These are phyloP conservation scores for Pythium aphanidermatum DNA, from an alignment of 352 stramenopile genomes.

Conservation along the genomic window DNA sequence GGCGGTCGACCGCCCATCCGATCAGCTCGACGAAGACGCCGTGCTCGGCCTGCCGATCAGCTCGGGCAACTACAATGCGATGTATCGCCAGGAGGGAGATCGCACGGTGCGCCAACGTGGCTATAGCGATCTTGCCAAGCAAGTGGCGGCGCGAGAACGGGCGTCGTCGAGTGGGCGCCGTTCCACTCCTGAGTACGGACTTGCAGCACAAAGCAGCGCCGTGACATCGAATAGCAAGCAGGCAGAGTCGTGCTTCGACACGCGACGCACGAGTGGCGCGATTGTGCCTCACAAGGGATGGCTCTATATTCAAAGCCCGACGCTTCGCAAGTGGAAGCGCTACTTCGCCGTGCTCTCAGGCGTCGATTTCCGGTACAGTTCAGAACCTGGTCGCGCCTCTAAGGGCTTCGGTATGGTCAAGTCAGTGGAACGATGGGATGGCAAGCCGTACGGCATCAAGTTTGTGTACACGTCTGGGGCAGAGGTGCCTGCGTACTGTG, in stretches of 20 bases:
- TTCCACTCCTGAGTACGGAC: conserved; percentile 10
- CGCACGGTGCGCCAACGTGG: conserved; percentile 25
- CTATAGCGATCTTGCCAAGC: conserved; percentile 49
- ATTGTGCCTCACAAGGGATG: conserved; percentile 59
- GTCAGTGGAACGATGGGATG: conserved; percentile 34
- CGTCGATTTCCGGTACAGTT: conserved; percentile 70
- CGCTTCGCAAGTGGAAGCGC: conserved; percentile 62
- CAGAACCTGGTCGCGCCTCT: conserved; percentile 46
- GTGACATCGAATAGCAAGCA: conserved; percentile 10
- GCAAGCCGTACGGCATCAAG: conserved; percentile 38
- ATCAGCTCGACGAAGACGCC: conserved; percentile 21
- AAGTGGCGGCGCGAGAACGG: conserved; percentile 20
- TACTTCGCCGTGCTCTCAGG: conserved; percentile 68
- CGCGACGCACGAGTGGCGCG: conserved; percentile 38
- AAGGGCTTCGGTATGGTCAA: conserved; percentile 64
- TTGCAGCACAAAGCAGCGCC: conserved; percentile 6
- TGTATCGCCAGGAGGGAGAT: conserved; percentile 12
- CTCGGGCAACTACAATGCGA: conserved; percentile 51
- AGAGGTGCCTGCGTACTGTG: conserved; percentile 44
- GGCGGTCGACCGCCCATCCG: conserved; percentile 6
- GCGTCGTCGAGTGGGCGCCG: conserved; percentile 20
- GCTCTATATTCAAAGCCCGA: conserved; percentile 56
- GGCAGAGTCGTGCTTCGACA: conserved; percentile 59
- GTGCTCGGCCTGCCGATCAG: conserved; percentile 57
- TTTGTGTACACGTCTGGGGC: conserved; percentile 42